Conservation (phyloP, 768 basidiomycete genomes). For the Tricholoma matsutake region DNA sequence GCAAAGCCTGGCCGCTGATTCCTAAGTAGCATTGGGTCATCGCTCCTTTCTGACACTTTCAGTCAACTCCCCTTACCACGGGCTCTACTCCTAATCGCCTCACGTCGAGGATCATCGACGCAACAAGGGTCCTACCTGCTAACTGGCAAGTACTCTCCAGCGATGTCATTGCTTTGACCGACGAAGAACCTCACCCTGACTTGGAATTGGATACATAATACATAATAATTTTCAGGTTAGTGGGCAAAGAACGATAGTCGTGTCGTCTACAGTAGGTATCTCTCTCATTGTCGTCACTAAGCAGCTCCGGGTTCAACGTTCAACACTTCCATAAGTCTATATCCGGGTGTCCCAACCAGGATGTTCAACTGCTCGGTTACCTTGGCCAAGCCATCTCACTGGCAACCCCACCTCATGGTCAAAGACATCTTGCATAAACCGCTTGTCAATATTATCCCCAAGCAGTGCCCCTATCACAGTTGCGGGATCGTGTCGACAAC, state of each 20-base stretch:
- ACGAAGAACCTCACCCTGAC: no score
- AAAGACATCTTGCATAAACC: conserved; percentile 6
- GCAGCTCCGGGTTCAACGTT: conserved; percentile 7
- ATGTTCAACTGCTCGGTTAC: conserved; percentile 17
- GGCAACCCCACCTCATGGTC: conserved; percentile 12
- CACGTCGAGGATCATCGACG: no score
- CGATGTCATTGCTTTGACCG: no score
- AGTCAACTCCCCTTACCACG: no score
- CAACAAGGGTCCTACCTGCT: no score
- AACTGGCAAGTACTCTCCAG: no score
- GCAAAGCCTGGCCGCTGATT: no score
- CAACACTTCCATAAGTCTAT: conserved; percentile 11
- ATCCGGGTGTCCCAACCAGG: conserved; percentile 9
- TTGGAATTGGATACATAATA: no score
- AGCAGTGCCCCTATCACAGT: conserved; percentile 11
- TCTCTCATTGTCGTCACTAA: conserved; percentile 9
- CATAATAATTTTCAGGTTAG: no score
- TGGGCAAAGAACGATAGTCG: conserved; percentile 2
- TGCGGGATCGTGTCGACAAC: conserved; percentile 8
- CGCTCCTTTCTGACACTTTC: no score
- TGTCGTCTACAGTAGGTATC: conserved; percentile 15
- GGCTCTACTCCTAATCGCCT: no score
- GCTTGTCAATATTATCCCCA: conserved; percentile 7
- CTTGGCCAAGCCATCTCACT: conserved; percentile 12
- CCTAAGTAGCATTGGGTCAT: no score